phyloP scores from a whole-genome alignment of 2,329 filamentous ascomycete genomes.

The Daldinia sp. region DNA sequence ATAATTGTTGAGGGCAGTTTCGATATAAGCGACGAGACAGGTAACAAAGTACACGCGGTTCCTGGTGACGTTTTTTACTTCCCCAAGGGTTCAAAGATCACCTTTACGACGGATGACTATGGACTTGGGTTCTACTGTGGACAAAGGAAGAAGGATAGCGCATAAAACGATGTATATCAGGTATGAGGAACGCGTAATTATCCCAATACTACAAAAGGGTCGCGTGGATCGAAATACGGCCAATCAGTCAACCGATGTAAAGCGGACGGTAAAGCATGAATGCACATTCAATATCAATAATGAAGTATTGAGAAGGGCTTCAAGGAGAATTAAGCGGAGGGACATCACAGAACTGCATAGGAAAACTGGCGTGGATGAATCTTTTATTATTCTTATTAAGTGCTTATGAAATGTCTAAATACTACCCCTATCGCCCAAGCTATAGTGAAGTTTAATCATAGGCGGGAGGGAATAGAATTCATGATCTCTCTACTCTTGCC shows the following conservation, averaged over 20 bases:
- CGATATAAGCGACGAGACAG: slow-evolving; percentile 69
- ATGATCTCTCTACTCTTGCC: slow-evolving; percentile 66
- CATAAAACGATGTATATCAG: slow-evolving; percentile 20
- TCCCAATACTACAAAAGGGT: neutral
- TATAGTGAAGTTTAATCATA: neutral
- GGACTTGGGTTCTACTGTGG: slow-evolving; percentile 67
- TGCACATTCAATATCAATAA: neutral
- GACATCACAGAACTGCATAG: neutral
- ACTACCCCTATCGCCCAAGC: neutral
- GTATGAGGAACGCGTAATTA: neutral
- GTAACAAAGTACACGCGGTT: slow-evolving; percentile 64
- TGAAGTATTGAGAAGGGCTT: neutral
- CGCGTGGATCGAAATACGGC: neutral
- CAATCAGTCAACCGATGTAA: neutral
- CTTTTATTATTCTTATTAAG: neutral
- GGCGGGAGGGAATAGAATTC: neutral
- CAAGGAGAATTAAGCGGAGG: neutral
- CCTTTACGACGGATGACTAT: slow-evolving; percentile 68
- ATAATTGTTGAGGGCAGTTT: slow-evolving; percentile 74
- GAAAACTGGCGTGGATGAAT: neutral
- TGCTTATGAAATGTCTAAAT: slow-evolving; percentile 14
- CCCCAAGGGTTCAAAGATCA: slow-evolving; percentile 71
- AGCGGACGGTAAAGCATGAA: neutral
- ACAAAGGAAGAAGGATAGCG: slow-evolving; percentile 48
- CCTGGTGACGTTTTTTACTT: slow-evolving; percentile 75